These are phyloP conservation scores for Reticulascus tulasneorum DNA, from an alignment of 2,329 filamentous ascomycete genomes.

Conservation along the genomic window DNA sequence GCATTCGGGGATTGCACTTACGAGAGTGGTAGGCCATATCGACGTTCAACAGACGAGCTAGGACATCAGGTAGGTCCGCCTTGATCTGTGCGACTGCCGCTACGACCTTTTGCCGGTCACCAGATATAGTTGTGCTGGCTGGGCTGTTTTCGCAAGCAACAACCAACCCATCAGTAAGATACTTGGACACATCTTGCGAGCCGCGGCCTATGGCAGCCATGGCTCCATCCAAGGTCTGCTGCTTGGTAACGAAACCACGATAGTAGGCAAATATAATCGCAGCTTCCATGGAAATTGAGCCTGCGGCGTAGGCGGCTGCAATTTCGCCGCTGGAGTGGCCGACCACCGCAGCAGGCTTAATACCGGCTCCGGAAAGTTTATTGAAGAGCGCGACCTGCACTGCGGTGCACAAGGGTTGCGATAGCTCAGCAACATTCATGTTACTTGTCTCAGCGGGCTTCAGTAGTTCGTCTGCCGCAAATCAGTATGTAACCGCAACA, in stretches of 20 bases:
- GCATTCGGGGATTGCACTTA: too few relatives aligned
- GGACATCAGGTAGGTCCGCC: background rate
- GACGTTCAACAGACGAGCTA: slow-evolving; percentile 1
- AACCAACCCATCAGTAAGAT: background rate
- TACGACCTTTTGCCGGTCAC: slow-evolving; percentile 1
- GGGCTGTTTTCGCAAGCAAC: slow-evolving; percentile 7
- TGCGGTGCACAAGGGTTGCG: slow-evolving; percentile 24
- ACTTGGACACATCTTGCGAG: background rate
- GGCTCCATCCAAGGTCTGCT: slow-evolving; percentile 13
- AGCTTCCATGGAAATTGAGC: slow-evolving; percentile 25
- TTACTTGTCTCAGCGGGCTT: background rate
- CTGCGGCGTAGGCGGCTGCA: slow-evolving; percentile 38
- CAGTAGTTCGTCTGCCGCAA: background rate
- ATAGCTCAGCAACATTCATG: slow-evolving; percentile 4
- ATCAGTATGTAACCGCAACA: background rate
- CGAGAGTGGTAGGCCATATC: slow-evolving; percentile 8
- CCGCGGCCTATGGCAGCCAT: slow-evolving; percentile 4
- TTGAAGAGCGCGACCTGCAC: slow-evolving; percentile 37
- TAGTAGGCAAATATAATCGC: slow-evolving; percentile 29
- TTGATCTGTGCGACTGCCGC: slow-evolving; percentile 1
- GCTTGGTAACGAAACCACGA: slow-evolving; percentile 16
- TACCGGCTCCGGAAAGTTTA: slow-evolving; percentile 23
- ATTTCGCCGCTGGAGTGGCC: slow-evolving; percentile 43
- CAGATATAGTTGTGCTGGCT: slow-evolving; percentile 1
- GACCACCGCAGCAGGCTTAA: slow-evolving; percentile 28